Conservation (phyloP, 306 rosid genomes). For the Dalbergia cultrata region DNA sequence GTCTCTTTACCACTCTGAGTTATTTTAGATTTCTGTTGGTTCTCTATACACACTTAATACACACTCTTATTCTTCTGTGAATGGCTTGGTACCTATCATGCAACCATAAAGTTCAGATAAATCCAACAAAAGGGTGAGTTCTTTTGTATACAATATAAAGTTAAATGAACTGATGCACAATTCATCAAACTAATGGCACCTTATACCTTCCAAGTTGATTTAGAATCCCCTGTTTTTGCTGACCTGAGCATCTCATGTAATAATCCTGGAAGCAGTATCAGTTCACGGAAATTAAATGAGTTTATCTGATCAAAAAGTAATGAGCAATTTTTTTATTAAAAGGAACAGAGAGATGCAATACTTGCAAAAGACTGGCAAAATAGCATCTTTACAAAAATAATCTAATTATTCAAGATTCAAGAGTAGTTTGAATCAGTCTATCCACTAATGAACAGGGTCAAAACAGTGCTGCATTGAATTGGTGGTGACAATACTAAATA, state of each 20-base stretch:
- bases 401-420: slow-evolving; percentile 6
- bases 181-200: slow-evolving; percentile 34
- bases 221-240: slow-evolving; percentile 86
- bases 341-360: not conserved
- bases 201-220: slow-evolving; percentile 92
- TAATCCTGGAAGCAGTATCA: slow-evolving; percentile 65
- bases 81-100: too few species aligned
- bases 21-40: too few species aligned
- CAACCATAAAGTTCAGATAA: slow-evolving; percentile 27
- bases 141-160: slow-evolving; percentile 15
- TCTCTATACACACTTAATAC: too few species aligned
- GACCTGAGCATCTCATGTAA: slow-evolving; percentile 92
- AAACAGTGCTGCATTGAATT: not conserved
- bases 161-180: slow-evolving; percentile 10
- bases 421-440: slow-evolving; percentile 16
- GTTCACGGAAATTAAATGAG: slow-evolving; percentile 31
- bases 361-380: slow-evolving; percentile 25
- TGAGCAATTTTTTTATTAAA: not conserved
- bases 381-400: slow-evolving; percentile 21
- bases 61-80: too few species aligned
- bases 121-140: slow-evolving; percentile 29
- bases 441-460: slow-evolving; percentile 9
- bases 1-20: too few species aligned
- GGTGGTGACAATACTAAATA: slow-evolving; percentile 1
- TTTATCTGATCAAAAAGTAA: slow-evolving; percentile 5